Evolutionary conservation across 305 asterid genomes (phyloP), one percentile per base, ranked within the genome.

Genomic region (Salvia sclarea): DNA sequence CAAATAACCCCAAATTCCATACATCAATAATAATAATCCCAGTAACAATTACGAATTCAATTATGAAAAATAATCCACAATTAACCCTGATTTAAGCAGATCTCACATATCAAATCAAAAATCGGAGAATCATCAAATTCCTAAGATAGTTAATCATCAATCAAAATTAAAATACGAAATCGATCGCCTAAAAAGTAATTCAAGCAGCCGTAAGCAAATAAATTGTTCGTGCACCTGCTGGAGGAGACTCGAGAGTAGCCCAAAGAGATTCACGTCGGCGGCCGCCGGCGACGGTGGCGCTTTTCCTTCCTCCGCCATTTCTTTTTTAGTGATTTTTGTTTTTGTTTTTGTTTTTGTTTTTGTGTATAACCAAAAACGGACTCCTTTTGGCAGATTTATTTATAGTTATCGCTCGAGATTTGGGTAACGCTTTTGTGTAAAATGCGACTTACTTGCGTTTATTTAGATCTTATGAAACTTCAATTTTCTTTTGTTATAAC

Each of bases 231-330:
- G 28, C 38, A 89, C 96, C 92, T 85, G 79, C 68, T 87, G 90
- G 64, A 89, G 96, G 74, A 89, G 92, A 82, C 37, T 62, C 8
- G 95, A 87, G 44, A 89, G 90, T 9, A 89, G 80, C 61, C 86
- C 89, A 69, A 89, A 89, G 28, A 89, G 90, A 73, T 85, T 91
- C 48, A 85, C 84, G 44, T 89, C 92, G 24, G 92, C 78, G 6
- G 82, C 72, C 14, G 76, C 66, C 61, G 88, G 72, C 57, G 83
- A 60, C 49, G 81, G 59, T 58, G 77, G 74, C 37, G 79, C 13
- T 56, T 73, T 73, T 41, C 75, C 75, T 30, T 66, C 77, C 47
- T 79, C 91, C 3, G 83, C 79, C 96, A 88, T 86, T 65, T 11
- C 59, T 41, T 41, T 25, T 75, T 17, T 22, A n/a, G 6, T 6